Base-by-base conservation (phyloP, 768 basidiomycete genomes). In the Boletus sp. region DNA sequence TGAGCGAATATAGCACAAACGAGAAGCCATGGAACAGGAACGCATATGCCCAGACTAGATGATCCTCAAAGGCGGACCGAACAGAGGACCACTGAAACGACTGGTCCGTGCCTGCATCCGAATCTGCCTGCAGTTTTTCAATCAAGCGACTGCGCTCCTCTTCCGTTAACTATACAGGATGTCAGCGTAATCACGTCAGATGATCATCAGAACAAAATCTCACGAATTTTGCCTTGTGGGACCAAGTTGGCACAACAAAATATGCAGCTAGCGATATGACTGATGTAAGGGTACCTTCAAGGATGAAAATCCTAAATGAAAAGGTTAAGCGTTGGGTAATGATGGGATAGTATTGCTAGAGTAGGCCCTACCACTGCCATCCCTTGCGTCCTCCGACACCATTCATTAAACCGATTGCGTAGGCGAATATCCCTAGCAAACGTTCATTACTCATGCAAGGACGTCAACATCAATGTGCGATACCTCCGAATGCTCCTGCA, bases 401-500 rank as follows among this genome's bases (percentile, higher is more conserved):
- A 28, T 83, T 75, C 82, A 85, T 86, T 59, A 82, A 78, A 12
- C 81, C 82, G 47, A 87, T 81, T 1, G 65, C 76, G 60, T 78
- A 85, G 7, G 85, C 84, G 8, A 86, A 74, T 52, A 85, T 79
- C 33, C 83, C 83, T 80, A 54, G 30, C 41, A 35, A 58, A 18
- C 24, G 47, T 8, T 51, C 28, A 11, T 59, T 24, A 46, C 10
- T 1, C 33, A 30, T 8, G 5, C 24, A 37, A 7, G 3, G 12
- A 18, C 10, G 17, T 48, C 29, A 47, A 47, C n/a, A 39, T 17
- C 32, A 45, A 39, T 7, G 14, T 57, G 20, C 15, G 7, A 20
- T 66, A 76, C 83, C 81, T 59, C 83, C 83, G 58, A 87, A 86
- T 2, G 85, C 85, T 29, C 86, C 84, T 7, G 85, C 82, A 20